Base-by-base conservation (phyloP, 2,329 filamentous ascomycete species). In the Neodidymelliopsis sp. region DNA sequence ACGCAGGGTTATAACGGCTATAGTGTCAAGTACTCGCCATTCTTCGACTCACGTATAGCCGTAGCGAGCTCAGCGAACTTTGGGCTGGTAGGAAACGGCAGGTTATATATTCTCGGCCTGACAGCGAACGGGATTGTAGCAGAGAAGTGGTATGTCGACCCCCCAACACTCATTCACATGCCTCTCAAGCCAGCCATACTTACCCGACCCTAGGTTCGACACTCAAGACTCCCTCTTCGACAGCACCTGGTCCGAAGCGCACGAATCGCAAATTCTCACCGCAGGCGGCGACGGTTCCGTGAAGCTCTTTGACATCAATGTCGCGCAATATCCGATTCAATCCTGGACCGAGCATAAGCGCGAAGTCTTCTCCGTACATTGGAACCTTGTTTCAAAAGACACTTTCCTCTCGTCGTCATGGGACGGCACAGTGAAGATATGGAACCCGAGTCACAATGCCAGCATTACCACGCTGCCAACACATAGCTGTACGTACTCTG, bases 151-250 rank as follows among this genome's bases (percentile, higher is more conserved):
- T 93, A 70, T 70, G 53, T 36, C 2, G 2, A 11, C 10, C 30
- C 19, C 29, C 34, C 35, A 16, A 35, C 24, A n/a, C 28, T 12
- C 19, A 19, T 25, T 4, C 24, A 7, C 27, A 24, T 13, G n/a
- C n/a, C 20, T n/a, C 25, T 19, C n/a, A 27, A 28, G 18, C 6
- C 33, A 11, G 22, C 25, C 28, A 57, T 44, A 39, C 48, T 54
- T 15, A n/a, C 13, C 38, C 13, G 57, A 9, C 6, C 18, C 29
- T 55, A 93, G 89, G 69, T 99, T 93, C 77, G 93, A 97, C 68
- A 99, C 94, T 9, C 95, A 97, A 78, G 94, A 99, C 74, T 90
- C 92, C 33, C 87, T 97, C 57, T 99, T 96, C 75, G 94, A 99
- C 75, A 81, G 94, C 42, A 84, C 92, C 19, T 97, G 94, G 91